Evolutionary conservation across 352 stramenopile genomes (phyloP).

Genomic region (Phytophthora sp.): DNA sequence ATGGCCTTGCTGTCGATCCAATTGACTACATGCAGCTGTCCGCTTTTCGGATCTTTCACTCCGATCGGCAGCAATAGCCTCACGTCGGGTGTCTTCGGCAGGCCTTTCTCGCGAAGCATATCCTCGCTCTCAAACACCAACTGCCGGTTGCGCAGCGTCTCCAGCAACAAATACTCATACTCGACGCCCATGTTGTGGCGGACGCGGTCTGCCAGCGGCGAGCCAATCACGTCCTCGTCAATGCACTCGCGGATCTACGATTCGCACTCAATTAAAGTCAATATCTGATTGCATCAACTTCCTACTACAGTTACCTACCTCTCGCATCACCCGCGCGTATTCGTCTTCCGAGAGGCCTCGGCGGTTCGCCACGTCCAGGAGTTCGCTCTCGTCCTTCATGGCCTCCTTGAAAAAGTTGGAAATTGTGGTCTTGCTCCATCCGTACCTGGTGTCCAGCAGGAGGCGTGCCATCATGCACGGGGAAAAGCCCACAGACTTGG

Average conservation of each 20-base stretch:
- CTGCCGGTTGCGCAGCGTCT: constrained; percentile 69
- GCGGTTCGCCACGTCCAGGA: constrained; percentile 2
- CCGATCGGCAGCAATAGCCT: constrained; percentile 79
- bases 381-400: constrained; percentile 35
- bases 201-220: constrained; percentile 73
- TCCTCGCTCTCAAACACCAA: constrained; percentile 88
- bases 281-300: background rate
- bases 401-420: constrained; percentile 70
- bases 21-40: constrained; percentile 69
- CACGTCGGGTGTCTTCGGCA: constrained; percentile 90
- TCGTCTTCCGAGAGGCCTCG: constrained; percentile 38
- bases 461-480: constrained; percentile 74
- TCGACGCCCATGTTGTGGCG: constrained; percentile 83
- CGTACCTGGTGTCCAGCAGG: constrained; percentile 60
- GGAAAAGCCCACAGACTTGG: constrained; percentile 56
- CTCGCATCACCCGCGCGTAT: constrained; percentile 36
- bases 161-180: constrained; percentile 86
- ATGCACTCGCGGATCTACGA: constrained; percentile 74
- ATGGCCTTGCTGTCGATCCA: constrained; percentile 94
- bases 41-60: constrained; percentile 50
- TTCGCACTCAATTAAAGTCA: background rate
- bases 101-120: constrained; percentile 72
- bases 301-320: constrained; percentile 19
- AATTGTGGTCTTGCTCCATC: constrained; percentile 71
- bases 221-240: constrained; percentile 73